A percentile compares a stretch with the other conserved stretches of the same genome.
These are phyloP conservation scores for Russula sp. DNA, from an alignment of 768 basidiomycete genomes.

Conservation along the genomic window DNA sequence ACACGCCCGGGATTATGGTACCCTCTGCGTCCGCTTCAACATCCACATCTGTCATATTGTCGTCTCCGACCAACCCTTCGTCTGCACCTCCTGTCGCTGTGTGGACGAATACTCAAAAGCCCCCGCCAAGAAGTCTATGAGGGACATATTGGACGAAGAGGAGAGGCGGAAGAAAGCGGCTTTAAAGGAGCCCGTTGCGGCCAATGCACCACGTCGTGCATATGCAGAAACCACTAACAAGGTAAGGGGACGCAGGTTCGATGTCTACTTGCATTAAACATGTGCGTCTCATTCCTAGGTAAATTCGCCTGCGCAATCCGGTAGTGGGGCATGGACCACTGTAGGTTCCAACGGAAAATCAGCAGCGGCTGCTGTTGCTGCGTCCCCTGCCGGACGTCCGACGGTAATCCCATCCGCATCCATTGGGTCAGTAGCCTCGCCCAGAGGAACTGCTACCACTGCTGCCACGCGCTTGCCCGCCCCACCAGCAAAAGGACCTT, in stretches of 20 bases:
- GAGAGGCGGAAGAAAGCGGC: slow-evolving; percentile 71
- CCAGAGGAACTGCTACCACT: slow-evolving; percentile 23
- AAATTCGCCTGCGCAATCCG: slow-evolving; percentile 32
- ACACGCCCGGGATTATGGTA: slow-evolving; percentile 40
- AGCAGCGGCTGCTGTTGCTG: slow-evolving; percentile 37
- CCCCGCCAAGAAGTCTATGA: slow-evolving; percentile 85
- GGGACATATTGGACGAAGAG: slow-evolving; percentile 98
- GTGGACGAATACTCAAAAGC: slow-evolving; percentile 67
- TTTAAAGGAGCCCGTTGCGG: slow-evolving; percentile 46
- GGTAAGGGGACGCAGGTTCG: slow-evolving; percentile 40
- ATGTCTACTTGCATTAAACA: slow-evolving; percentile 14
- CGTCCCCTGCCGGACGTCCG: slow-evolving; percentile 39
- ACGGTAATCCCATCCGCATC: slow-evolving; percentile 40
- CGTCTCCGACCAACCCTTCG: slow-evolving; percentile 32
- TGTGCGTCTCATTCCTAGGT: slow-evolving; percentile 23
- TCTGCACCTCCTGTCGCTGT: slow-evolving; percentile 46
- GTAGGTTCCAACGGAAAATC: slow-evolving; percentile 78
- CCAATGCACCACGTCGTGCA: slow-evolving; percentile 59
- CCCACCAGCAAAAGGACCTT: slow-evolving; percentile 32
- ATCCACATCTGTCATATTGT: slow-evolving; percentile 37
- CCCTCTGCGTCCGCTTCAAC: slow-evolving; percentile 46
- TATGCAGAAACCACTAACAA: slow-evolving; percentile 80
- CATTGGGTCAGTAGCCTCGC: slow-evolving; percentile 37
- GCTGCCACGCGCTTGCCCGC: slow-evolving; percentile 28
- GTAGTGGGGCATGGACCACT: slow-evolving; percentile 75